Percentiles rank a stretch among this genome's conserved stretches.
phyloP scores from a whole-genome alignment of 1,284 basidiomycete species.

The Austropuccinia psidii region DNA sequence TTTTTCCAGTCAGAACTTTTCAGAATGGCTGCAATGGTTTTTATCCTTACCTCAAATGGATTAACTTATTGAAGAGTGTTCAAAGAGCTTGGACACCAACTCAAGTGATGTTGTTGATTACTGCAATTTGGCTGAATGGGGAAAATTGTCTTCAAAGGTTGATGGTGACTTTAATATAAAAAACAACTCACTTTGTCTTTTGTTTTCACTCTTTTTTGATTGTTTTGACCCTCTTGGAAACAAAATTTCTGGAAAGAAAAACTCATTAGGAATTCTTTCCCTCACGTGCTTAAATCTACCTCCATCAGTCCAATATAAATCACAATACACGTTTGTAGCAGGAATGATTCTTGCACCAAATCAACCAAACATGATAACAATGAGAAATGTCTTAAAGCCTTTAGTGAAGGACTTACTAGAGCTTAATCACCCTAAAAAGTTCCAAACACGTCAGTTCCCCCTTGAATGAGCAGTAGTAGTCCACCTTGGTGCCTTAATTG shows the following conservation, averaged over 20 bases:
- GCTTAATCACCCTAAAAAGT: not conserved
- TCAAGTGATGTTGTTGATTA: not conserved
- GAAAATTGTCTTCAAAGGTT: too few species aligned
- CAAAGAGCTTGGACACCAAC: too few species aligned
- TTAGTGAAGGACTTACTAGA: not conserved
- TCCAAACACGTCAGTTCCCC: not conserved
- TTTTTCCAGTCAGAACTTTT: not conserved
- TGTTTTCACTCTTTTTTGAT: conserved; percentile 2
- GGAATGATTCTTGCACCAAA: not conserved
- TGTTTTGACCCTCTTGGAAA: conserved; percentile 13
- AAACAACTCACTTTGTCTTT: too few species aligned
- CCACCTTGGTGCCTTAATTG: not conserved
- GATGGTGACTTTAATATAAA: too few species aligned
- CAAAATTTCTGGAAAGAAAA: not conserved
- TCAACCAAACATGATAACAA: not conserved
- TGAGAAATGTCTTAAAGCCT: not conserved
- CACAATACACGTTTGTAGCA: not conserved
- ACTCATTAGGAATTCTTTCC: not conserved
- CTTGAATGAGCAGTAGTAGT: not conserved
- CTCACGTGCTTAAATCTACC: conserved; percentile 10
- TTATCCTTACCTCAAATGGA: conserved; percentile 7
- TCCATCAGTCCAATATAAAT: not conserved
- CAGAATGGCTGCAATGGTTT: conserved; percentile 8
- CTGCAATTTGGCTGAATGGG: not conserved
- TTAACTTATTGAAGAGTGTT: conserved; percentile 6